A percentile compares a stretch with the other conserved stretches of the same genome.
Evolutionary conservation across 2,329 filamentous ascomycete genomes (phyloP).

Genomic region (Aspergillus costaricaensis): DNA sequence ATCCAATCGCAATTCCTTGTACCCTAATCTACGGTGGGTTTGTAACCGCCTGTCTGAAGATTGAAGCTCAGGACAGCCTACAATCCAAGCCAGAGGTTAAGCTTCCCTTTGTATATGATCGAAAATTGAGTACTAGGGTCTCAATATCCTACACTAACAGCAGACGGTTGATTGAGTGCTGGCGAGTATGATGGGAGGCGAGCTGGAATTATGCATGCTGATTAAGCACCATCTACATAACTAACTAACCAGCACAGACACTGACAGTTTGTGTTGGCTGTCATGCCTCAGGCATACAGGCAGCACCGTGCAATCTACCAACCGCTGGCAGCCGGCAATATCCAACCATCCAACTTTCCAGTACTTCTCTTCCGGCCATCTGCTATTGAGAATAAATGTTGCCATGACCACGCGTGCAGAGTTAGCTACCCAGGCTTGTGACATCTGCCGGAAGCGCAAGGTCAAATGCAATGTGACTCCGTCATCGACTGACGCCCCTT

Average conservation of each 20-base stretch:
- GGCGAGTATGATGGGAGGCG: neutral
- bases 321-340: neutral
- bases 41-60: no score
- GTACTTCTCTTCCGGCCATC: no score
- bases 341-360: no score
- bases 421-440: slow-evolving; percentile 7
- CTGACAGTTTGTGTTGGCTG: neutral
- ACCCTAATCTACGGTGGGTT: neutral
- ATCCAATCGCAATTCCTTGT: neutral
- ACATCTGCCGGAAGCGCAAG: slow-evolving; percentile 11
- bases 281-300: neutral
- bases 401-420: neutral
- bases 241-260: neutral
- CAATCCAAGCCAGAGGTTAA: no score
- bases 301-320: neutral
- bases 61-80: no score
- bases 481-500: neutral
- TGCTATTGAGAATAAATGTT: neutral
- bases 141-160: no score
- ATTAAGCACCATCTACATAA: neutral
- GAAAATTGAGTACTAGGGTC: no score
- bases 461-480: slow-evolving; percentile 7
- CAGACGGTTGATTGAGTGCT: no score
- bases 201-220: neutral
- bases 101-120: no score